phyloP scores from a whole-genome alignment of 2,329 filamentous ascomycete species.

The Neodidymelliopsis sp. region DNA sequence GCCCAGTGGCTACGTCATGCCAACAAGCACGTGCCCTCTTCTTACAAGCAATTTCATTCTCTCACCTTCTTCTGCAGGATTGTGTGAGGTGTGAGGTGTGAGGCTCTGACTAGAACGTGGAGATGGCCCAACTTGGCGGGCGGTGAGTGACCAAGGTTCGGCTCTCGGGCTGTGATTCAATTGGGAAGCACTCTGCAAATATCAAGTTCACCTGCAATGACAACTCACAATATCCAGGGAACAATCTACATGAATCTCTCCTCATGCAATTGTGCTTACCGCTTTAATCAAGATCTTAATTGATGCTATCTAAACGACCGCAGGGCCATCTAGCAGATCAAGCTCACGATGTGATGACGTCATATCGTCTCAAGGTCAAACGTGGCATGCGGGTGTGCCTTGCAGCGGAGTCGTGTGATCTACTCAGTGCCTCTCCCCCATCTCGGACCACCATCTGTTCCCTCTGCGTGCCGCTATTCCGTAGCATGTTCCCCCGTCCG shows the following conservation, averaged over 20 bases:
- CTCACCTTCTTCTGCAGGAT: slow-evolving; percentile 18
- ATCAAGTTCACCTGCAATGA: neutral
- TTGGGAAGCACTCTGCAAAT: too few species aligned
- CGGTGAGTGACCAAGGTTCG: slow-evolving; percentile 5
- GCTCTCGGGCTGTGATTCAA: neutral
- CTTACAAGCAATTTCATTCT: slow-evolving; percentile 11
- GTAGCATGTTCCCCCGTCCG: slow-evolving; percentile 15
- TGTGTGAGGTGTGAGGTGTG: slow-evolving; percentile 17
- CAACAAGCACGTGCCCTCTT: slow-evolving; percentile 37
- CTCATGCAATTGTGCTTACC: slow-evolving; percentile 10
- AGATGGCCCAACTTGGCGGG: neutral
- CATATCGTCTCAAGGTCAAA: slow-evolving; percentile 26
- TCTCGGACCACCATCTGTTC: slow-evolving; percentile 1
- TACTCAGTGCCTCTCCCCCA: slow-evolving; percentile 18
- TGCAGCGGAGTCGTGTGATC: slow-evolving; percentile 41
- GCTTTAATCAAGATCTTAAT: neutral
- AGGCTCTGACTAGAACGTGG: slow-evolving; percentile 29
- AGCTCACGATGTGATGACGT: slow-evolving; percentile 32
- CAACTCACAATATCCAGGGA: neutral
- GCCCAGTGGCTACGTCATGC: slow-evolving; percentile 42
- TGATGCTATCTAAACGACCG: neutral
- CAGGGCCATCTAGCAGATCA: too few species aligned
- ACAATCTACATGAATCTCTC: slow-evolving; percentile 22
- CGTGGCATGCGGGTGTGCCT: slow-evolving; percentile 45
- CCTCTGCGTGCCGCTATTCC: slow-evolving; percentile 8